Evolutionary conservation across 1,284 basidiomycete species (phyloP), one percentile per base, ranked within the genome.

Genomic region (Apiotrichum gracile): DNA sequence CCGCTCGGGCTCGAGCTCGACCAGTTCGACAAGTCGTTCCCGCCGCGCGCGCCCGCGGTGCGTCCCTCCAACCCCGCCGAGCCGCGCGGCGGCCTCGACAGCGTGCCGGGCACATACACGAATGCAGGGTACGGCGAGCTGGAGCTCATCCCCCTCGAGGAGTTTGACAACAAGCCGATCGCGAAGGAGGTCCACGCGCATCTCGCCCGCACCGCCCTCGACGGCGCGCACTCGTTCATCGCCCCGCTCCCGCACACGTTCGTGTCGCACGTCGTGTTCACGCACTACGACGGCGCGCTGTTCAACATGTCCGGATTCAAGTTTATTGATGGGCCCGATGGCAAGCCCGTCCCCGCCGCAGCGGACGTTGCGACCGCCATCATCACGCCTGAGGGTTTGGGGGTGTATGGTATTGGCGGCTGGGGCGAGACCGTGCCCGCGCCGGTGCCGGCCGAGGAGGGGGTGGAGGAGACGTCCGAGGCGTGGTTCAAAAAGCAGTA

Each of bases 121-220:
- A 45, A 53, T 16, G 8, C 42, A 6, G 60, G 55, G 2, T 60
- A 60, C 49, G 60, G 60, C 34, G 22, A 24, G 12, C 24, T 60
- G 5, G 10, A 14, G 1, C 12, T 43, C 26, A 8, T n/a, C 8
- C 4, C 25, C 7, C 26, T 22, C n/a, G 17, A 24, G 4, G 41
- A 10, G 27, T 24, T 13, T 19, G 37, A 25, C 4, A 34, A 14
- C 25, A 16, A 4, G n/a, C 19, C 39, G 14, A 41, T 8, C n/a
- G n/a, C n/a, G n/a, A n/a, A n/a, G n/a, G n/a, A n/a, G n/a, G n/a
- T 26, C 25, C 5, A 14, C 12, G 5, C 10, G 31, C 31, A 14
- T 31, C 10, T 31, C 31, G 31, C n/a, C n/a, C n/a, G 31, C 5
- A 10, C 16, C 9, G 9, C 16, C 31, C 31, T 31, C 31, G 31